Base-by-base conservation (phyloP, 2,329 filamentous ascomycete species). In the Macrophomina pseudophaseolina region DNA sequence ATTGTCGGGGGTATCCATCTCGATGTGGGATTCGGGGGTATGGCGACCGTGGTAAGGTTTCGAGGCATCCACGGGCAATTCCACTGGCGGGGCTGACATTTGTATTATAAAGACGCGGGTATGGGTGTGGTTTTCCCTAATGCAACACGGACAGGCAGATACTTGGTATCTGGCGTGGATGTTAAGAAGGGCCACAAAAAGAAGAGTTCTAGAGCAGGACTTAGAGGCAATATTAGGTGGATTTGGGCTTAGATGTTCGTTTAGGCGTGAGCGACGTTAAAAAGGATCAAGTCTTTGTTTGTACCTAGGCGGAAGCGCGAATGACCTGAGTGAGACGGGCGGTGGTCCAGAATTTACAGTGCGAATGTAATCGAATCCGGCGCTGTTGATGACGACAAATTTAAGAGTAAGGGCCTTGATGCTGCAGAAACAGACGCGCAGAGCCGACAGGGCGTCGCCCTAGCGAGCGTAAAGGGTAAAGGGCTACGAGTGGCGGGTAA, bases 1-100 rank as follows among this genome's bases (percentile, higher is more conserved):
- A 74, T 70, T 40, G 71, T 5, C 67, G 71, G 74, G 74, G 53
- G 67, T 49, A 52, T 49, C 46, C 64, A 14, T 52, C 30, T 53
- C 58, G 30, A 64, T 32, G 51, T 38, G 62, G 35, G 65, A 40
- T n/a, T 65, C 59, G 66, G 46, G 53, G 63, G 58, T 52, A 49
- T 68, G 53, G 64, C 64, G 64, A 54, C 14, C 5, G n/a, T n/a
- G 18, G 23, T 52, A 18, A 8, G 16, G 9, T 53, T 42, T n/a
- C 23, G 42, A 32, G 40, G 40, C 28, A 33, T 16, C 16, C 18
- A 44, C 42, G n/a, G 52, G 40, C 33, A 66, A 49, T 18, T 62
- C 38, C 54, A 66, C n/a, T n/a, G 54, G 33, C 46, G 65, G 65
- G 16, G 65, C 54, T 48, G 56, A 38, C 46, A 35, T 62, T 18